A percentile compares a stretch with the other conserved stretches of the same genome.
Evolutionary conservation across 352 stramenopile genomes (phyloP).

Genomic region (Pythium periplocum): DNA sequence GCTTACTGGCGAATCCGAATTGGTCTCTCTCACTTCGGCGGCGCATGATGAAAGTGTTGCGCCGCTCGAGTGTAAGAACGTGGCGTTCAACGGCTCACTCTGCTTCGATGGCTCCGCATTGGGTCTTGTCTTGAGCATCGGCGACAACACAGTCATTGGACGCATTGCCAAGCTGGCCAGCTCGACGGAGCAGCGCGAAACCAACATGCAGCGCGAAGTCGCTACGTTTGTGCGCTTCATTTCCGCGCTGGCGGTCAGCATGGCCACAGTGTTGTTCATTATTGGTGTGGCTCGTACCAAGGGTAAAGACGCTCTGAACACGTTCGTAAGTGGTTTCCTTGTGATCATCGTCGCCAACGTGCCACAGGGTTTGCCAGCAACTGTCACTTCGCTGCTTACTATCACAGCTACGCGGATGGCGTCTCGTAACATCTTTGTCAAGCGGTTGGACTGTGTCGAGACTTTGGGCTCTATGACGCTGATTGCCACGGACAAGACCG

Average conservation of each 20-base stretch:
- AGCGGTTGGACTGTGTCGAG: slow-evolving; percentile 77
- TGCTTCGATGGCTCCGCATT: no score
- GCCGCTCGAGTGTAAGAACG: no score
- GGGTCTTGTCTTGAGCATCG: no score
- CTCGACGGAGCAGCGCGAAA: neutral
- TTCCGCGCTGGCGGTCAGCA: neutral
- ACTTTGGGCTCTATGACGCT: slow-evolving; percentile 82
- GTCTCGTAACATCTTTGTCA: slow-evolving; percentile 21
- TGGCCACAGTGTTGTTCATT: slow-evolving; percentile 24
- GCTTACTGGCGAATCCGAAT: no score
- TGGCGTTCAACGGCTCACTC: no score
- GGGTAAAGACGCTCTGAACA: slow-evolving; percentile 24
- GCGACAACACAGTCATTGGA: no score
- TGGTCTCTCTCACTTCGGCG: no score
- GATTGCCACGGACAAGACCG: slow-evolving; percentile 90
- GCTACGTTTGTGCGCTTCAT: neutral
- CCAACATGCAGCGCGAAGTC: neutral
- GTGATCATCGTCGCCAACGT: slow-evolving; percentile 53
- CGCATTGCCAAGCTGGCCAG: neutral
- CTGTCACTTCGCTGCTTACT: slow-evolving; percentile 81
- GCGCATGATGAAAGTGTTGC: no score
- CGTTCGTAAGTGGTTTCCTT: slow-evolving; percentile 38
- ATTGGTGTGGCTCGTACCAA: slow-evolving; percentile 25
- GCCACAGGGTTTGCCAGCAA: slow-evolving; percentile 85
- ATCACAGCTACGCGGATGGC: slow-evolving; percentile 56